Conservation (phyloP, 768 basidiomycete species). For the Cantharellus anzutake region DNA sequence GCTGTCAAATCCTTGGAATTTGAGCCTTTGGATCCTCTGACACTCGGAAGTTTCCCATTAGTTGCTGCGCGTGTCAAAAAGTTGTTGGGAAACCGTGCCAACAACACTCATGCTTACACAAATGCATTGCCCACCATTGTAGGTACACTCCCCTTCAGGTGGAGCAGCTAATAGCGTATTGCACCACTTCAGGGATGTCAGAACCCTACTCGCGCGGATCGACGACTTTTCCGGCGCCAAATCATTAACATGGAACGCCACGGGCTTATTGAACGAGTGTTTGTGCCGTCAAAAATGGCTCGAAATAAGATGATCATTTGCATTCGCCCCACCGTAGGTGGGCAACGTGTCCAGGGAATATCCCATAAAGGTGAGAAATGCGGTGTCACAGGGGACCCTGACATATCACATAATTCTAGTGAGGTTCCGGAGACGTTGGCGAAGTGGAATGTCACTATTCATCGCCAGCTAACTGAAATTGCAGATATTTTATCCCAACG, state of each 20-base stretch:
- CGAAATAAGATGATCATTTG: too few species aligned
- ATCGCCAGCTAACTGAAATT: slow-evolving; percentile 61
- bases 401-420: background rate
- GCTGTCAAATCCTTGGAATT: slow-evolving; percentile 27
- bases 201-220: too few species aligned
- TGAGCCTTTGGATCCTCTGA: slow-evolving; percentile 56
- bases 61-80: slow-evolving; percentile 52
- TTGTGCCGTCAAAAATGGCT: too few species aligned
- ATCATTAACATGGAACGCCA: too few species aligned
- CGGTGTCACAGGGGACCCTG: background rate
- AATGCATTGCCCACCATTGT: slow-evolving; percentile 68
- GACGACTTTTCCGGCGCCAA: too few species aligned
- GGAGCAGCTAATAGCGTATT: too few species aligned
- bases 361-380: background rate
- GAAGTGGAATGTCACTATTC: slow-evolving; percentile 39
- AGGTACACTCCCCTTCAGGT: slow-evolving; percentile 13
- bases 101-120: slow-evolving; percentile 49
- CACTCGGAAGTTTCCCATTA: slow-evolving; percentile 55
- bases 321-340: background rate
- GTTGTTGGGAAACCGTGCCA: slow-evolving; percentile 48
- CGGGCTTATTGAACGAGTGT: too few species aligned
- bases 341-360: background rate
- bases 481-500: slow-evolving; percentile 44
- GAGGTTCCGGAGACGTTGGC: slow-evolving; percentile 2
- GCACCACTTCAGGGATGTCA: too few species aligned